Conservation (phyloP, 2,329 filamentous ascomycete species). For the Paecilomyces dactylethromorphus region DNA sequence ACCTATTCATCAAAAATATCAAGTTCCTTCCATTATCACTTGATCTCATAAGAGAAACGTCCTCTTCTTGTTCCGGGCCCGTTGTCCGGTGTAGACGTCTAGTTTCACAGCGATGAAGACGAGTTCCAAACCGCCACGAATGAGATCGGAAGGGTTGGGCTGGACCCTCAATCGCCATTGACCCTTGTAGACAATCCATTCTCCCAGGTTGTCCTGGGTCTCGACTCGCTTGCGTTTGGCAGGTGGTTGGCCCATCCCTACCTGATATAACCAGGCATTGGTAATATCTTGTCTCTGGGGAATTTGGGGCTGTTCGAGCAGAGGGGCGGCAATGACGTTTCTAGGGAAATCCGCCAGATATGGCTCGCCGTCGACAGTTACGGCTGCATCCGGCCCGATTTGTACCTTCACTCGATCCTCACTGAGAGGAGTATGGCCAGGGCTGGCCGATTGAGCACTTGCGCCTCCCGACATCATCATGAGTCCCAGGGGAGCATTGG, state of each 20-base stretch:
- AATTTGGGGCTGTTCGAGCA: not conserved
- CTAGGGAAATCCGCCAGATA: conserved; percentile 6
- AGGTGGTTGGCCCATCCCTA: conserved; percentile 7
- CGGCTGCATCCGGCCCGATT: conserved; percentile 48
- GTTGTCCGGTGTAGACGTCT: conserved; percentile 62
- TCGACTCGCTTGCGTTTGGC: conserved; percentile 39
- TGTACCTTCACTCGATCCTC: conserved; percentile 63
- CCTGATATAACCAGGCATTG: conserved; percentile 2
- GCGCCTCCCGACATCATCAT: conserved; percentile 61
- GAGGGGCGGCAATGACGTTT: not conserved
- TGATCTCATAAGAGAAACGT: conserved; percentile 50
- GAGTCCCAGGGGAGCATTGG: conserved; percentile 54
- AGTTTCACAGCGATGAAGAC: conserved; percentile 70
- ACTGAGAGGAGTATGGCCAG: conserved; percentile 62
- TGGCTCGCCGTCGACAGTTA: conserved; percentile 33
- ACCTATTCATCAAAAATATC: not conserved
- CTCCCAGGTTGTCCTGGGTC: conserved; percentile 14
- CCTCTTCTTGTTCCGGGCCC: conserved; percentile 58
- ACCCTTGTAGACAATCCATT: conserved; percentile 61
- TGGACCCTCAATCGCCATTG: conserved; percentile 69
- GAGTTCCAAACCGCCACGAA: conserved; percentile 55
- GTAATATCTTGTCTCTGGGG: conserved; percentile 2
- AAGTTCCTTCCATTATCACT: not conserved
- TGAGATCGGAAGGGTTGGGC: conserved; percentile 25
- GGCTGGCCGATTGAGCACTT: conserved; percentile 55